These are phyloP conservation scores for Apiospora koreana DNA, from an alignment of 2,329 filamentous ascomycete genomes.

Conservation along the genomic window DNA sequence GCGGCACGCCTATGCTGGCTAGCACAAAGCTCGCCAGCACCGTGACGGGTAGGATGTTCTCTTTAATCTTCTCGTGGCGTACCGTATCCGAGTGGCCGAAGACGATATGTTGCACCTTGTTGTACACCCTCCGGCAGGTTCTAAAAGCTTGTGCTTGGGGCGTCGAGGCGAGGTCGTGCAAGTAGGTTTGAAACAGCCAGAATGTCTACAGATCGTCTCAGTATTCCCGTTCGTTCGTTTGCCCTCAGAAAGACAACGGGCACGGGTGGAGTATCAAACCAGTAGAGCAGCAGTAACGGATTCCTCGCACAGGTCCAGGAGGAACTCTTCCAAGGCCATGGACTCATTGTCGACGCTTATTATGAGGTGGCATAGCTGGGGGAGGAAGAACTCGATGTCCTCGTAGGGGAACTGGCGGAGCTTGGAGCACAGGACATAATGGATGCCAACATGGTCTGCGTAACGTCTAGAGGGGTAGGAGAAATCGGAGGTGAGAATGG, in stretches of 20 bases:
- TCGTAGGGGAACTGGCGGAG: slow-evolving; percentile 86
- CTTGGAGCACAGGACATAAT: slow-evolving; percentile 87
- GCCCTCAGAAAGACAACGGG: background rate
- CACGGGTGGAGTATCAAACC: slow-evolving; percentile 52
- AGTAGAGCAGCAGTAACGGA: slow-evolving; percentile 82
- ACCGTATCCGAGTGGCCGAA: slow-evolving; percentile 73
- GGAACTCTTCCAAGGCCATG: slow-evolving; percentile 86
- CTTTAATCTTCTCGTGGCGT: slow-evolving; percentile 74
- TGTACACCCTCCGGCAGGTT: slow-evolving; percentile 81
- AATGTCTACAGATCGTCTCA: slow-evolving; percentile 63
- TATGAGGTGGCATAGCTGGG: slow-evolving; percentile 83
- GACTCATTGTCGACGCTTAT: slow-evolving; percentile 89
- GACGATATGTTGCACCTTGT: slow-evolving; percentile 85
- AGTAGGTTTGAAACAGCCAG: slow-evolving; percentile 87
- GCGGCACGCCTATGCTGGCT: slow-evolving; percentile 73
- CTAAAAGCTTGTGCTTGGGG: slow-evolving; percentile 78
- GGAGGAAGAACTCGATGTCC: slow-evolving; percentile 91
- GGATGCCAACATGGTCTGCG: slow-evolving; percentile 86
- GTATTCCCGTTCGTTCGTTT: slow-evolving; percentile 4
- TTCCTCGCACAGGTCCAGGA: slow-evolving; percentile 83
- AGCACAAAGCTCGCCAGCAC: slow-evolving; percentile 80
- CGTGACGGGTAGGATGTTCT: slow-evolving; percentile 79
- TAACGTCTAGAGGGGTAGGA: slow-evolving; percentile 64
- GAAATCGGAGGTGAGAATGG: background rate
- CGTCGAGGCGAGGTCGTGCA: slow-evolving; percentile 76